These are phyloP conservation scores for Saturnispora dispora DNA, from an alignment of 805 yeast species.

Conservation along the genomic window DNA sequence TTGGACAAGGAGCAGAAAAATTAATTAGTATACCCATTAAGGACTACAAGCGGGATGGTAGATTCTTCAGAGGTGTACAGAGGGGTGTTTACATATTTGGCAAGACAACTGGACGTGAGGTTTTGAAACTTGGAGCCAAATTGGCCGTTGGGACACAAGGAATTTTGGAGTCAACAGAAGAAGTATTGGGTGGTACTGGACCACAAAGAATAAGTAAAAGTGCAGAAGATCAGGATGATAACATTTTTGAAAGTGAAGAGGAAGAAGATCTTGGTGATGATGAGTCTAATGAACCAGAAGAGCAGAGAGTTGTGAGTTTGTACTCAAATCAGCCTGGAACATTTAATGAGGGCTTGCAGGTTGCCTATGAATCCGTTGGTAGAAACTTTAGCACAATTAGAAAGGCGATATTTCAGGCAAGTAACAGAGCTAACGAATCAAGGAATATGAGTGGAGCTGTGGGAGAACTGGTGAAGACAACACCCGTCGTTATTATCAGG, in stretches of 20 bases:
- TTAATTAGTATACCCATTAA: slow-evolving; percentile 63
- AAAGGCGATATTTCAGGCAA: slow-evolving; percentile 50
- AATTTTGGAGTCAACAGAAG: slow-evolving; percentile 70
- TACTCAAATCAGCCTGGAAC: slow-evolving; percentile 79
- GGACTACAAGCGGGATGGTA: slow-evolving; percentile 68
- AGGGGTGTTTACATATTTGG: slow-evolving; percentile 70
- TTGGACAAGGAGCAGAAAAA: slow-evolving; percentile 72
- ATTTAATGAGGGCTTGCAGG: slow-evolving; percentile 59
- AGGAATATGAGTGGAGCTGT: slow-evolving; percentile 62
- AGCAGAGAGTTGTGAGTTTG: slow-evolving; percentile 42
- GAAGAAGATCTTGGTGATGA: slow-evolving; percentile 22
- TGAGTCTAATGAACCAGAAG: slow-evolving; percentile 20
- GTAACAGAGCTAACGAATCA: slow-evolving; percentile 53
- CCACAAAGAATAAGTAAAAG: slow-evolving; percentile 19
- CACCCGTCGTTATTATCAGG: slow-evolving; percentile 72
- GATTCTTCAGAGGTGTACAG: slow-evolving; percentile 58
- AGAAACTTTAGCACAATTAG: slow-evolving; percentile 58
- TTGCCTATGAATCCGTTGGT: slow-evolving; percentile 69
- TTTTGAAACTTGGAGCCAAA: slow-evolving; percentile 74
- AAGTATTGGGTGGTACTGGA: slow-evolving; percentile 68
- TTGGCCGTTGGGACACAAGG: slow-evolving; percentile 84
- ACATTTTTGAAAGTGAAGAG: slow-evolving; percentile 23
- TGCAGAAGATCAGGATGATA: slow-evolving; percentile 18
- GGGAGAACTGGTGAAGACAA: slow-evolving; percentile 56
- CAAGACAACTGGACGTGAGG: slow-evolving; percentile 68